Conservation (phyloP, 2,329 filamentous ascomycete genomes). For the Corniculantispora saksenae region DNA sequence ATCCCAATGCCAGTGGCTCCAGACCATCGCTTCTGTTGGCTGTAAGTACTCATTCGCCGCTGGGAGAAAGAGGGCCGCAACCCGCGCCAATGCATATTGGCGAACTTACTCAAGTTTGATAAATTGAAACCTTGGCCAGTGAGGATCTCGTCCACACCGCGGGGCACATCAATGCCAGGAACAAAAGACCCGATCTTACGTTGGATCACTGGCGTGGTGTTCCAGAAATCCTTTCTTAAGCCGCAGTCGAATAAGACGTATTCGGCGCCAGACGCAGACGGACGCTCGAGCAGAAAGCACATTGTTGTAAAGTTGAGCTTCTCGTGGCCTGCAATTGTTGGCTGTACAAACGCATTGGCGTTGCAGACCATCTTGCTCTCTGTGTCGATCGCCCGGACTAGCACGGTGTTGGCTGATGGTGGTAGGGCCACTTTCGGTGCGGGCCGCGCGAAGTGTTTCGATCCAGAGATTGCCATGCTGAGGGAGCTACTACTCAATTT, state of each 20-base stretch:
- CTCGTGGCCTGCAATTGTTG: conserved; percentile 23
- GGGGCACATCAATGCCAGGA: conserved; percentile 19
- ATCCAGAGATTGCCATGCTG: background rate
- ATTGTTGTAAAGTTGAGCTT: conserved; percentile 24
- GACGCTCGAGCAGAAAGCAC: conserved; percentile 23
- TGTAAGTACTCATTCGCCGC: background rate
- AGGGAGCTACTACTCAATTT: background rate
- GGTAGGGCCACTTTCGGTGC: conserved; percentile 4
- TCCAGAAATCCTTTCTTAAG: conserved; percentile 24
- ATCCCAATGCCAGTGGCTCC: conserved; percentile 51
- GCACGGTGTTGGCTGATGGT: conserved; percentile 13
- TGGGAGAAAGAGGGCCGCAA: no score
- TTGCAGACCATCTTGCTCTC: conserved; percentile 21
- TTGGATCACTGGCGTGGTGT: conserved; percentile 4
- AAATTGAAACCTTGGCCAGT: conserved; percentile 17
- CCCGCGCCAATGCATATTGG: background rate
- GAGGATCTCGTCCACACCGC: conserved; percentile 24
- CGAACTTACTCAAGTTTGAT: conserved; percentile 16
- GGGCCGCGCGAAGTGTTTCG: background rate
- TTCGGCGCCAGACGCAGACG: background rate
- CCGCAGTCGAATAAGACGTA: conserved; percentile 23
- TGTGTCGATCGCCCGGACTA: conserved; percentile 23
- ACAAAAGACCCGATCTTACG: conserved; percentile 14
- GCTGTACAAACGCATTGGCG: conserved; percentile 21
- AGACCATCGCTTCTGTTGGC: conserved; percentile 9